A percentile compares a stretch with the other conserved stretches of the same genome.
phyloP scores from a whole-genome alignment of 2,329 filamentous ascomycete species.

The Blastomyces emzantsi region DNA sequence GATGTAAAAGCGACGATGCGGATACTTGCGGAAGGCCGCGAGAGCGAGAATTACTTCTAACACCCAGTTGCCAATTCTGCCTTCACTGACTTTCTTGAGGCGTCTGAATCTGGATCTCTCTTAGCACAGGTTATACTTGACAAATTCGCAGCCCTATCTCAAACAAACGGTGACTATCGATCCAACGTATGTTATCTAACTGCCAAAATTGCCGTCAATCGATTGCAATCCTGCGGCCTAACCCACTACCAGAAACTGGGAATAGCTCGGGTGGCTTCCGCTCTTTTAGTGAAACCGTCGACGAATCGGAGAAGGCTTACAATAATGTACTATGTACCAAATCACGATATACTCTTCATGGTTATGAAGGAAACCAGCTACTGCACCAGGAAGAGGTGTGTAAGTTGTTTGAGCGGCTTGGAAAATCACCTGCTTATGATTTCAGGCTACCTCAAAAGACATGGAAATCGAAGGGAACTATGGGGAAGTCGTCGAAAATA shows the following conservation, averaged over 20 bases:
- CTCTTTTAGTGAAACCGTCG: background rate
- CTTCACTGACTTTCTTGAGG: background rate
- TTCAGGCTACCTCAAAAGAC: background rate
- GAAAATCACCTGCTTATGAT: background rate
- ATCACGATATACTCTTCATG: background rate
- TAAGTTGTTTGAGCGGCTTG: background rate
- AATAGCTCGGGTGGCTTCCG: background rate
- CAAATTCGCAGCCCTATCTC: background rate
- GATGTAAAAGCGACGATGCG: background rate
- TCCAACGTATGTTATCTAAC: background rate
- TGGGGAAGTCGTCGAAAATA: background rate
- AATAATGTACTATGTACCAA: conserved; percentile 4
- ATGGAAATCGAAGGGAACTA: background rate
- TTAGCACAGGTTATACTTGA: conserved; percentile 1
- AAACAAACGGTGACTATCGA: background rate
- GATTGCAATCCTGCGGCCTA: background rate
- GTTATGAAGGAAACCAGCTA: background rate
- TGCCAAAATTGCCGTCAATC: background rate
- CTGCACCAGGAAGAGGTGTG: background rate
- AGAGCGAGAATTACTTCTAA: background rate
- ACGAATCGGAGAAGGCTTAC: background rate
- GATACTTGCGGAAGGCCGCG: background rate
- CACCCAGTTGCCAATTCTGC: background rate
- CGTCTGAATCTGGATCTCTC: background rate
- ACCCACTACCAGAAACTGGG: background rate